Percentiles rank a stretch among this genome's conserved stretches.
phyloP scores from a whole-genome alignment of 495 filamentous ascomycete species.

The Neurospora sp. region DNA sequence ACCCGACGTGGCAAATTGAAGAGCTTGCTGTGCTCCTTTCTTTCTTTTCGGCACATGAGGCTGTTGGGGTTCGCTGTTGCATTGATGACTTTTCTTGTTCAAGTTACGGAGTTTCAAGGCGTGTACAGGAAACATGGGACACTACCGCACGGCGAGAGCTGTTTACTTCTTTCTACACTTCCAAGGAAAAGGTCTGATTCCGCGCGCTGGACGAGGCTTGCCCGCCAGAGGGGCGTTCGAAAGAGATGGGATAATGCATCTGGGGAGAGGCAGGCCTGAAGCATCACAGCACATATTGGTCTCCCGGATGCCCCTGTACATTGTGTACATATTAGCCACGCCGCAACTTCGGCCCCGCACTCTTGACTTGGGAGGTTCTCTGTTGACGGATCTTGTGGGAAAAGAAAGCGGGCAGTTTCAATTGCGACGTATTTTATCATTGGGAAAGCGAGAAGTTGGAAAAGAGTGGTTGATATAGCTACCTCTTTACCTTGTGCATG shows the following conservation, averaged over 20 bases:
- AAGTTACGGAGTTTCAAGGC: constrained; percentile 13
- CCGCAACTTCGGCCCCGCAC: background rate
- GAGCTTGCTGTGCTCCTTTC: background rate
- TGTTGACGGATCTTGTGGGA: background rate
- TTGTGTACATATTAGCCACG: background rate
- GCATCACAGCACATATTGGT: background rate
- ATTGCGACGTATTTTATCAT: background rate
- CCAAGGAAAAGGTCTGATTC: background rate
- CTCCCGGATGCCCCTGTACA: constrained; percentile 2
- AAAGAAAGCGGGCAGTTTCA: background rate
- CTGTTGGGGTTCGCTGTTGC: background rate
- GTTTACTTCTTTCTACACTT: constrained; percentile 6
- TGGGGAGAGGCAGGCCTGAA: background rate
- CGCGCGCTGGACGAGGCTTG: background rate
- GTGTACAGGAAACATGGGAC: constrained; percentile 11
- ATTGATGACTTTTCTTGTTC: background rate
- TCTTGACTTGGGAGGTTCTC: background rate
- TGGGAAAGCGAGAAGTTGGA: constrained; percentile 2
- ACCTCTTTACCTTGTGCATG: background rate
- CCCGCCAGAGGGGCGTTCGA: background rate
- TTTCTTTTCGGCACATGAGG: background rate
- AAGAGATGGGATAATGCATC: background rate
- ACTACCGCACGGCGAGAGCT: constrained; percentile 11
- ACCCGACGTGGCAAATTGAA: background rate
- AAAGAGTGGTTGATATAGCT: background rate